Base-by-base conservation (phyloP, 2,329 filamentous ascomycete genomes). In the Pezizomycotina sp. region DNA sequence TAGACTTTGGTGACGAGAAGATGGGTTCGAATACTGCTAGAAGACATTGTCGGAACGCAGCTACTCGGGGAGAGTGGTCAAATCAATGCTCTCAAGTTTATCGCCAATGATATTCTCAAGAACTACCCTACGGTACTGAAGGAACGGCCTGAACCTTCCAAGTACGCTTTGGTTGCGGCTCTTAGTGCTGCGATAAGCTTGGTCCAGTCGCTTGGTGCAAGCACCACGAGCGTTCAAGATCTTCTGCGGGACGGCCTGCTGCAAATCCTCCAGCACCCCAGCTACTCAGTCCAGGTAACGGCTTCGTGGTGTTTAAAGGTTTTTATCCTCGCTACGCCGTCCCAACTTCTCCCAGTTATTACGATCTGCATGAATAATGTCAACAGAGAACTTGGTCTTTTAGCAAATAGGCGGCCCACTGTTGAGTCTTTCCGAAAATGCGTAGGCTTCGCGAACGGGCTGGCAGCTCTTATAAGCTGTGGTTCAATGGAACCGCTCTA, bases 351-450 rank as follows among this genome's bases (percentile, higher is more conserved):
- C 4, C 80, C 82, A 2, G 89, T 83, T 46, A 72, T 95, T 12
- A 92, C 86, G 0, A 80, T 95, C 28, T 95, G 84, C 57, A 84
- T 95, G 77, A 93, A 93, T 56, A 93, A 82, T 54, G 68, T 98
- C 42, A 80, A 74, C 43, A 69, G 89, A 45, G 89, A 98, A 53
- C 66, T 98, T 18, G 74, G 74, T 18, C 67, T 89, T 27, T 66
- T 95, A 5, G 70, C 68, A 9, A 72, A 74, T 1, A 77, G 74
- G 5, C 69, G 82, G 34, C 47, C 50, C 27, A 51, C 47, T 6
- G 46, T 40, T 18, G 79, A 82, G 52, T 83, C 80, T 1, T 76
- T 81, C 12, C 69, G 82, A 39, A 70, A 79, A 50, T 95, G 86
- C 55, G 68, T 92, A 20, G 89, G 86, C 2, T 89, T 91, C 54